Conservation (phyloP, 768 basidiomycete genomes). For the Heimioporus sp. region DNA sequence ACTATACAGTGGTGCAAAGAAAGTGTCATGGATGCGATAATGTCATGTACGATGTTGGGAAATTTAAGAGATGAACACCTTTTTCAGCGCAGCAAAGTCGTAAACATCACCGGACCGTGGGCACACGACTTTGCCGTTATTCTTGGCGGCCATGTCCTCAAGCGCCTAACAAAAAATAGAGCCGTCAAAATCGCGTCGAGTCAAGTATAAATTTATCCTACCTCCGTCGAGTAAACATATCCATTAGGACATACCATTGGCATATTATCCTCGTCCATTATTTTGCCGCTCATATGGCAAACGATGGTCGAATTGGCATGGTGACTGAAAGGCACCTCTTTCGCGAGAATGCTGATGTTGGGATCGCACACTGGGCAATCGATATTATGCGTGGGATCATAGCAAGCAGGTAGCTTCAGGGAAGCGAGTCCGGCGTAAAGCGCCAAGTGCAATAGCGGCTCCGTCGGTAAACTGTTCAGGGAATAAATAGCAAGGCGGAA, state of each 20-base stretch:
- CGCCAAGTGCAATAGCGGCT: conserved; percentile 83
- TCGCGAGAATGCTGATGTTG: conserved; percentile 71
- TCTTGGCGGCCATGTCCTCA: conserved; percentile 82
- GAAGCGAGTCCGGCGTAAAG: conserved; percentile 91
- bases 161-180: conserved; percentile 55
- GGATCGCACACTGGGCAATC: conserved; percentile 92
- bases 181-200: conserved; percentile 11
- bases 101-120: conserved; percentile 70
- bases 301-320: conserved; percentile 96
- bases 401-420: conserved; percentile 86
- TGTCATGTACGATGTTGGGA: background rate
- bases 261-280: conserved; percentile 94
- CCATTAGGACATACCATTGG: conserved; percentile 92
- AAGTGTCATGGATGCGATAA: background rate
- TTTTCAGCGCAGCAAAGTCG: conserved; percentile 65
- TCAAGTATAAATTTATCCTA: conserved; percentile 34
- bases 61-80: conserved; percentile 87
- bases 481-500: conserved; percentile 88
- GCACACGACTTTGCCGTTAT: conserved; percentile 79
- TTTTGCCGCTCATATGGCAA: conserved; percentile 84
- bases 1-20: background rate
- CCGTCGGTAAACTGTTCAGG: conserved; percentile 83
- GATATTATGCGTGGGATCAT: conserved; percentile 63
- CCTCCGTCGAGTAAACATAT: conserved; percentile 91
- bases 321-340: conserved; percentile 88